These are phyloP conservation scores for Cenococcum geophilum DNA, from an alignment of 495 filamentous ascomycete species.

Conservation along the genomic window DNA sequence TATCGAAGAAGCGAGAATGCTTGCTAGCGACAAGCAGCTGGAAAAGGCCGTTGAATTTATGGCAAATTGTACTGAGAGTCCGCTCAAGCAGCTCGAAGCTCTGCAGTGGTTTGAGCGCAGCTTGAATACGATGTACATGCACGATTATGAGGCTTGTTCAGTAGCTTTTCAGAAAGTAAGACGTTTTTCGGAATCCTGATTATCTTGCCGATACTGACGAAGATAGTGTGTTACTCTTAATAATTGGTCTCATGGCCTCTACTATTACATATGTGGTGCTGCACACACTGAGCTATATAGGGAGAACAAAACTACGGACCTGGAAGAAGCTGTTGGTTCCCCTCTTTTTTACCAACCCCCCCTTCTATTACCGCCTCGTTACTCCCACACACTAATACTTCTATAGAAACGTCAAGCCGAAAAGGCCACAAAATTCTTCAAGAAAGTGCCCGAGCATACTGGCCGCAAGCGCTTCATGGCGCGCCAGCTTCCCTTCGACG, in stretches of 20 bases:
- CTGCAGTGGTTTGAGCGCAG: conserved; percentile 79
- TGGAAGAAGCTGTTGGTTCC: conserved; percentile 40
- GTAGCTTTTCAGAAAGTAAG: conserved; percentile 52
- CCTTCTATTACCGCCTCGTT: neutral
- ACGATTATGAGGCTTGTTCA: conserved; percentile 64
- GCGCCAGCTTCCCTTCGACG: conserved; percentile 80
- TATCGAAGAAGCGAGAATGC: conserved; percentile 81
- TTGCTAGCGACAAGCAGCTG: conserved; percentile 60
- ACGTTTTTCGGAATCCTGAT: conserved; percentile 5
- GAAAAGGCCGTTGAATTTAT: conserved; percentile 63
- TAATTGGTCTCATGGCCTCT: conserved; percentile 83
- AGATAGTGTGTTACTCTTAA: conserved; percentile 69
- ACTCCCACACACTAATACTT: neutral
- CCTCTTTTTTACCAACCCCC: neutral
- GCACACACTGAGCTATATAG: conserved; percentile 78
- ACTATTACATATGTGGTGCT: conserved; percentile 80
- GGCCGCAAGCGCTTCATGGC: conserved; percentile 90
- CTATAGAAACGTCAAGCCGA: conserved; percentile 45
- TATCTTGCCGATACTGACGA: neutral
- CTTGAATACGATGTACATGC: conserved; percentile 70
- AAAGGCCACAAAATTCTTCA: conserved; percentile 62
- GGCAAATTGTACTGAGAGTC: conserved; percentile 49
- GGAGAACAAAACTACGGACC: conserved; percentile 47
- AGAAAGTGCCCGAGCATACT: conserved; percentile 63
- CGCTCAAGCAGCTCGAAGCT: conserved; percentile 78